Conservation (phyloP, 257 asterid genomes). For the Craterostigma plantagineum region DNA sequence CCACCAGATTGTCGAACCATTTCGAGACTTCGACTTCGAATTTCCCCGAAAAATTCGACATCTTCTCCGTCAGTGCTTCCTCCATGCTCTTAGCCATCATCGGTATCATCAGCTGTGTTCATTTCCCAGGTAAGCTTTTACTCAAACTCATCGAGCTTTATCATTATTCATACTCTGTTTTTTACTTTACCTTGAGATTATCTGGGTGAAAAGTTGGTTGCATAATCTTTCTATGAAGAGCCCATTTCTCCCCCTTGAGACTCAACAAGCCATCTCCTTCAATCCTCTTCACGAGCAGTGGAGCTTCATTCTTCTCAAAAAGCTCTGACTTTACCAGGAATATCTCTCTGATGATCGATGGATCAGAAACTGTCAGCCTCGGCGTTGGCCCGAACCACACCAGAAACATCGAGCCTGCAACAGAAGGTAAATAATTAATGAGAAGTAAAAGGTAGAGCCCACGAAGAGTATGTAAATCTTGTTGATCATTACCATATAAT, state of each 20-base stretch:
- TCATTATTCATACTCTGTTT: too few species aligned
- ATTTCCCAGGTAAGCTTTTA: conserved; percentile 1
- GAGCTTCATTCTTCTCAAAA: conserved; percentile 73
- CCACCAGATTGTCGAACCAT: conserved; percentile 58
- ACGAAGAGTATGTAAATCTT: conserved; percentile 11
- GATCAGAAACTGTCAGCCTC: conserved; percentile 59
- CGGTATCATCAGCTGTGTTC: conserved; percentile 35
- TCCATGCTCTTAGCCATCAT: conserved; percentile 51
- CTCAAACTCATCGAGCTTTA: too few species aligned
- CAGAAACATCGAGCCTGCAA: conserved; percentile 54
- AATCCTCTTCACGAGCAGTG: conserved; percentile 48
- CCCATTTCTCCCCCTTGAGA: conserved; percentile 86
- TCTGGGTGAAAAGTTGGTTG: conserved; percentile 68
- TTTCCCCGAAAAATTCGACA: conserved; percentile 33
- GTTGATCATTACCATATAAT: conserved; percentile 53
- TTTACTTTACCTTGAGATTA: conserved; percentile 54
- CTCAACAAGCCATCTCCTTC: conserved; percentile 82
- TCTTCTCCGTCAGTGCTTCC: conserved; percentile 39
- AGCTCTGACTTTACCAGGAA: conserved; percentile 48
- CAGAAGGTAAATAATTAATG: too few species aligned
- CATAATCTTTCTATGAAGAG: conserved; percentile 68
- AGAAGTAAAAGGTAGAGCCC: conserved; percentile 11
- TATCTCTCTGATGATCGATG: conserved; percentile 47
- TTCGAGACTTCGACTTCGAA: conserved; percentile 53
- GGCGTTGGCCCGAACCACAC: conserved; percentile 84